phyloP scores from a whole-genome alignment of 768 basidiomycete species.

The Hirschioporus abietinus region DNA sequence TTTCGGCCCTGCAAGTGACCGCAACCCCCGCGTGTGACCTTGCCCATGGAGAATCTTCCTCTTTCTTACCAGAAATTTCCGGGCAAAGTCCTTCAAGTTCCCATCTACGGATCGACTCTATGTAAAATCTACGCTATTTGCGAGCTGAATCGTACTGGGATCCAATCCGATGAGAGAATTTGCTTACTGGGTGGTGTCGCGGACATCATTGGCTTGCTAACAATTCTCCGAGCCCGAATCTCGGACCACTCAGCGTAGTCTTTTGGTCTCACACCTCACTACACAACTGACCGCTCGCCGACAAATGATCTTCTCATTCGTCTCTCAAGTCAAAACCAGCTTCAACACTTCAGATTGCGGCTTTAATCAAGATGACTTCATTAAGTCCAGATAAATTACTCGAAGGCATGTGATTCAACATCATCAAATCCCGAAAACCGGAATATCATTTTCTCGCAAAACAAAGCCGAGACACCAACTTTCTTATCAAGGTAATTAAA shows the following conservation, averaged over 20 bases:
- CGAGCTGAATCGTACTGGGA: neutral
- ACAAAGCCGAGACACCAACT: no score
- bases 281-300: neutral
- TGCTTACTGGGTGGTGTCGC: neutral
- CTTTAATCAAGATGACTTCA: no score
- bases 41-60: neutral
- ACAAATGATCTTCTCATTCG: no score
- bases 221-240: neutral
- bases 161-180: neutral
- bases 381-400: no score
- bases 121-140: neutral
- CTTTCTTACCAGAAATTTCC: neutral
- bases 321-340: no score
- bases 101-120: neutral
- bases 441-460: no score
- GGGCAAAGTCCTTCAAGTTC: neutral
- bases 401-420: no score
- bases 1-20: neutral
- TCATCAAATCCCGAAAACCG: no score
- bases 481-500: no score
- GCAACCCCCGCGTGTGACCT: neutral
- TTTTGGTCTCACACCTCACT: neutral
- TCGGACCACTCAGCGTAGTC: neutral
- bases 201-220: neutral
- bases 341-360: no score